Evolutionary conservation across 805 yeast species (phyloP).

Genomic region (Ogataea saltuana): DNA sequence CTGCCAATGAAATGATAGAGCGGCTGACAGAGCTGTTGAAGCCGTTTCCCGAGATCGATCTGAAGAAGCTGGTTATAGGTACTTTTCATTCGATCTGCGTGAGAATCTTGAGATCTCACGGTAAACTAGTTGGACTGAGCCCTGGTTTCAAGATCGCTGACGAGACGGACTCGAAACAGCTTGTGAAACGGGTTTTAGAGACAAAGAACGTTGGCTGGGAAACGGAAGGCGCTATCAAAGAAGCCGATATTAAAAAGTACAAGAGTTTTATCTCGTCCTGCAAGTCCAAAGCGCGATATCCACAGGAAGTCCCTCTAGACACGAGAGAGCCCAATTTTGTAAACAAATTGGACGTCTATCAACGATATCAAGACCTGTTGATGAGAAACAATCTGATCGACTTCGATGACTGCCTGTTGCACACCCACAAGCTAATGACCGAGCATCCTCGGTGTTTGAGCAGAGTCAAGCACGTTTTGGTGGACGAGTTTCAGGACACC

Average conservation of each 20-base stretch:
- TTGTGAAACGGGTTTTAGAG: slow-evolving; percentile 42
- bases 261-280: slow-evolving; percentile 52
- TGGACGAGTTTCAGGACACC: slow-evolving; percentile 96
- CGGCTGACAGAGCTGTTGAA: slow-evolving; percentile 47
- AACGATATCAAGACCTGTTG: slow-evolving; percentile 53
- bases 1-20: slow-evolving; percentile 81
- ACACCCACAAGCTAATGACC: slow-evolving; percentile 50
- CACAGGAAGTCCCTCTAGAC: slow-evolving; percentile 36
- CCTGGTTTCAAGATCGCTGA: slow-evolving; percentile 57
- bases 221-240: slow-evolving; percentile 25
- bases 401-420: slow-evolving; percentile 79
- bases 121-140: slow-evolving; percentile 46
- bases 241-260: slow-evolving; percentile 43
- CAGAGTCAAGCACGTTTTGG: slow-evolving; percentile 66
- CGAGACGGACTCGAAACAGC: slow-evolving; percentile 55
- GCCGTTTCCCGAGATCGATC: slow-evolving; percentile 34
- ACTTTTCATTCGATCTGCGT: slow-evolving; percentile 88
- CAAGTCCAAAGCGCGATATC: slow-evolving; percentile 53
- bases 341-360: slow-evolving; percentile 45
- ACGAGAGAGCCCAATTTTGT: slow-evolving; percentile 31
- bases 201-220: slow-evolving; percentile 11
- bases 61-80: slow-evolving; percentile 62
- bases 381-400: slow-evolving; percentile 52
- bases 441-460: slow-evolving; percentile 46
- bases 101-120: slow-evolving; percentile 56